Percentiles rank a stretch among this genome's conserved stretches.
Evolutionary conservation across 345 rosid species (phyloP).

Genomic region (Jatropha curcas): DNA sequence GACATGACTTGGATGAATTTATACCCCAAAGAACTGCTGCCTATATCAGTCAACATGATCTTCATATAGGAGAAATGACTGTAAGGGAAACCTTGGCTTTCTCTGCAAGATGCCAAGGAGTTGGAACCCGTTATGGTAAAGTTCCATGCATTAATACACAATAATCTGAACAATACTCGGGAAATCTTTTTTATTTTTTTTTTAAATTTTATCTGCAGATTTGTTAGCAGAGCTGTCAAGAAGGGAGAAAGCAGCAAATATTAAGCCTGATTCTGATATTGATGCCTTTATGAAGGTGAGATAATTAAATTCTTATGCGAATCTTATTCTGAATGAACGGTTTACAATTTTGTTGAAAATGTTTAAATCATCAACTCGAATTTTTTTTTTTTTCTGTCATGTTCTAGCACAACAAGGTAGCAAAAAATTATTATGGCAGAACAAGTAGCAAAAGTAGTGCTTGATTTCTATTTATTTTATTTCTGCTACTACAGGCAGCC

Average conservation of each 20-base stretch:
- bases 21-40: conserved; percentile 65
- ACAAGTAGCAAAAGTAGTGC: too few relatives aligned
- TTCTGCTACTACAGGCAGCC: conserved; percentile 38
- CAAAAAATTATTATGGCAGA: background rate
- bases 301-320: background rate
- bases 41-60: conserved; percentile 63
- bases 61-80: conserved; percentile 58
- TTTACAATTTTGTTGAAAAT: background rate
- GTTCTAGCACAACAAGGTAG: background rate
- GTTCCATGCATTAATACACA: background rate
- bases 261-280: conserved; percentile 77
- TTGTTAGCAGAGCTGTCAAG: conserved; percentile 55
- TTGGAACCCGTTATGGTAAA: conserved; percentile 62
- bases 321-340: conserved; percentile 31
- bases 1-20: conserved; percentile 48
- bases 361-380: background rate
- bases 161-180: background rate
- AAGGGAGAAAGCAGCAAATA: conserved; percentile 74
- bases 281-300: conserved; percentile 74
- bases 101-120: conserved; percentile 64
- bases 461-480: background rate
- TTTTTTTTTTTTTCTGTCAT: background rate
- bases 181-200: background rate
- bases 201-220: conserved; percentile 32
- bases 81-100: conserved; percentile 78